Evolutionary conservation across 164 flowering plant species (phyloP), one percentile per base, ranked within the genome.

Genomic region (Macadamia tetraphylla): DNA sequence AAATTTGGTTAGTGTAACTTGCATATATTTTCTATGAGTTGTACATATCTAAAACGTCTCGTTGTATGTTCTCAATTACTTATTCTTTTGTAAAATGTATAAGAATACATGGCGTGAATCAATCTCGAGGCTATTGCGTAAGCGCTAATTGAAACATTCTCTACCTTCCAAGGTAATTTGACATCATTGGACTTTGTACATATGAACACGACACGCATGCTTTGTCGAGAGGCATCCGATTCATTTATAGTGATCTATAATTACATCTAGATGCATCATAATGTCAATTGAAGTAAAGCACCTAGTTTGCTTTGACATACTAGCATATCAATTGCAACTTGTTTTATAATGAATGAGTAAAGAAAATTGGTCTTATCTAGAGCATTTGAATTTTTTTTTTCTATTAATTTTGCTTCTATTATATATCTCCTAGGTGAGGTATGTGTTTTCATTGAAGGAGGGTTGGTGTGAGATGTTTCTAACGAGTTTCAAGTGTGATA

Each of bases 151-250:
- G 9, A 57, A 18, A 57, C 9, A 64, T 11, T 44, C 66, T 46
- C 49, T 48, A 64, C 56, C 66, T 46, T 48, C 35, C 66, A 64
- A 23, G 56, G 49, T 48, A 64, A 49, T 35, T 64, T 29, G n/a
- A 29, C 66, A 64, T 64, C 66, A 64, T 64, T 64, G 30, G 56
- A 23, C 35, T 46, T 48, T 49, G 35, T 15, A 18, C 49, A 40
- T 40, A 18, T 18, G 61, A 66, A 66, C 40, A 55, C 48, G 5
- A n/a, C 17, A 23, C 40, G 58, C 67, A 51, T 57, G 59, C 61
- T 66, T 57, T 57, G 31, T 23, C 51, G 49, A 56, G 18, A 66
- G 61, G 51, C 30, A 53, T 29, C 55, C 9, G 18, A 29, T 48
- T 44, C 56, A 64, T 64, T 64, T 40, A 13, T 46, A 23, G 66